Evolutionary conservation across 345 rosid genomes (phyloP).

Genomic region (Eucalyptus victrix): DNA sequence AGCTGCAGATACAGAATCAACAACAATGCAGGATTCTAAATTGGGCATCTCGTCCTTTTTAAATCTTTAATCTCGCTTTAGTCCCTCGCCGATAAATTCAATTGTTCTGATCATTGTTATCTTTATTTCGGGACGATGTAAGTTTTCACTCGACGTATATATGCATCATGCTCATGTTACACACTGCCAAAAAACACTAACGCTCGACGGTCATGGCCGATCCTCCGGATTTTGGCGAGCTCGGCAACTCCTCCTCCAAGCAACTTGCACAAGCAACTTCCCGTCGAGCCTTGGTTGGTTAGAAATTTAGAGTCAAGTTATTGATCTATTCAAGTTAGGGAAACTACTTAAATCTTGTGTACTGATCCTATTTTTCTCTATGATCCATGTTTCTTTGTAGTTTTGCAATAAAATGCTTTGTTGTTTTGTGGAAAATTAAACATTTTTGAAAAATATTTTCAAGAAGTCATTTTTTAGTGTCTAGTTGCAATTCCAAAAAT

Average conservation of each 20-base stretch:
- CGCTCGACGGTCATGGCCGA: not conserved
- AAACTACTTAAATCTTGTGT: too few species aligned
- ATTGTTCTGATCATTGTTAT: not conserved
- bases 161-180: not conserved
- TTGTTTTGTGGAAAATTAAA: too few species aligned
- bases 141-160: not conserved
- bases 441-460: too few species aligned
- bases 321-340: too few species aligned
- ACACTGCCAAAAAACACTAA: not conserved
- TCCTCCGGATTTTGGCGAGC: not conserved
- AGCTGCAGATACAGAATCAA: not conserved
- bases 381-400: too few species aligned
- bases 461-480: too few species aligned
- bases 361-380: too few species aligned
- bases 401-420: too few species aligned
- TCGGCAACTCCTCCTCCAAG: not conserved
- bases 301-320: too few species aligned
- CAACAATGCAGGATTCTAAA: not conserved
- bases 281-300: too few species aligned
- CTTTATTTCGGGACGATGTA: not conserved
- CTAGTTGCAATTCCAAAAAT: too few species aligned
- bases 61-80: not conserved
- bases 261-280: not conserved
- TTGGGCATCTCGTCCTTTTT: not conserved
- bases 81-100: not conserved